A percentile compares a stretch with the other conserved stretches of the same genome.
phyloP scores from a whole-genome alignment of 495 filamentous ascomycete genomes.

The Penicillium fimorum region DNA sequence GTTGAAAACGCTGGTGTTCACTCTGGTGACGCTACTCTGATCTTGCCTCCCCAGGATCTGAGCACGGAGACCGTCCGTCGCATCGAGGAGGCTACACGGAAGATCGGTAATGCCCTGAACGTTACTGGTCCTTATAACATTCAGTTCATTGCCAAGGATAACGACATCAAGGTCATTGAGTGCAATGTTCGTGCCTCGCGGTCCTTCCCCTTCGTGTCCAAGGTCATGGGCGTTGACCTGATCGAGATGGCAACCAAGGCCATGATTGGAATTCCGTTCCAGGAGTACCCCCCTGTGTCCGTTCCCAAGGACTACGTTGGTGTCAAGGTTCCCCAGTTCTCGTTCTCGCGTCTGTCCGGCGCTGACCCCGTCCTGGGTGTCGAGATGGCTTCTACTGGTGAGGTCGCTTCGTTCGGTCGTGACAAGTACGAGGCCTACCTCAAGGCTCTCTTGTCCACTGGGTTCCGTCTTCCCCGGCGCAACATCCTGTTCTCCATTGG shows the following conservation, averaged over 20 bases:
- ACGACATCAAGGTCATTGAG: constrained; percentile 98
- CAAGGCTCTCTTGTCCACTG: constrained; percentile 91
- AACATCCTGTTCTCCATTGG: constrained; percentile 96
- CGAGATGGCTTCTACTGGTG: constrained; percentile 98
- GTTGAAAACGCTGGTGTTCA: constrained; percentile 97
- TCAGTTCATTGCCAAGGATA: constrained; percentile 99
- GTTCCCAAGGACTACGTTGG: constrained; percentile 83
- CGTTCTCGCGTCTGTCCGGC: constrained; percentile 92
- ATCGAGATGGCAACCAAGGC: constrained; percentile 99
- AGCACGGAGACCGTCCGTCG: constrained; percentile 82
- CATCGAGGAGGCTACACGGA: constrained; percentile 91
- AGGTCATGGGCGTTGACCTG: constrained; percentile 96
- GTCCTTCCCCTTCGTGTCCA: constrained; percentile 97
- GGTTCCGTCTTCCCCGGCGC: constrained; percentile 92
- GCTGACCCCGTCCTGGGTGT: constrained; percentile 96
- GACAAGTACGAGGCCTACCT: constrained; percentile 98
- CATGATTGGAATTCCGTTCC: constrained; percentile 81
- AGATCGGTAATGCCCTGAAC: constrained; percentile 93
- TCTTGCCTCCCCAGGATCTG: constrained; percentile 95
- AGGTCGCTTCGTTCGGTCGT: constrained; percentile 92
- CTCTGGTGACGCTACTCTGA: constrained; percentile 94
- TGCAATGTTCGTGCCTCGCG: constrained; percentile 96
- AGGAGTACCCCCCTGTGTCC: constrained; percentile 73
- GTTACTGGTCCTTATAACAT: constrained; percentile 98
- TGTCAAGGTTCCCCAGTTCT: constrained; percentile 98